Evolutionary conservation across 2,329 filamentous ascomycete genomes (phyloP), one percentile per base, ranked within the genome.

Genomic region (Penicillium fuscoglaucum): DNA sequence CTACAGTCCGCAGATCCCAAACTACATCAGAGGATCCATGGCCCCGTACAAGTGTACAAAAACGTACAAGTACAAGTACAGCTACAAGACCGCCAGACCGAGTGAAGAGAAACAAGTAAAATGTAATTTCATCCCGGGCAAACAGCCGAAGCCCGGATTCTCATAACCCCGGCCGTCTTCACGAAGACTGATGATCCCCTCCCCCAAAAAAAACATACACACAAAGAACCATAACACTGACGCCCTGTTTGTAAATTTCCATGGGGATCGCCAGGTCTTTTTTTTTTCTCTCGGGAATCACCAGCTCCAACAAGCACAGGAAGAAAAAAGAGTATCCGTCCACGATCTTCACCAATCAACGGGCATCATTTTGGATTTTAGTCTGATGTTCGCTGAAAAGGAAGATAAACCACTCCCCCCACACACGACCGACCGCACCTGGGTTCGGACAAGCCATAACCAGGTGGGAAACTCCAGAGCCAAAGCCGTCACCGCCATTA

Each of bases 81-180:
- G 40, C 52, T 57, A 60, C 52, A 39, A 29, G n/a, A 44, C 48
- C 37, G 33, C 33, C 35, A 52, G 40, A 26, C 55, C 50, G 50
- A 59, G 46, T 66, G 63, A 65, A 66, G 56, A 61, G 58, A 63
- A 66, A 66, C 59, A 66, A 65, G 63, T 65, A 61, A 57, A 63
- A 62, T 64, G 64, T 65, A 58, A 66, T 65, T 58, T 67, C 65
- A 65, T 67, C 51, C 64, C 64, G 54, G 64, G 63, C 58, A 61
- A 64, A 61, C 62, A 66, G 60, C 62, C 64, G 60, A 61, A 66
- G 60, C 63, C 65, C 65, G 62, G 61, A 58, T 66, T 67, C 58
- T 66, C 64, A 66, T 67, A 64, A 65, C 62, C 63, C 65, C 61
- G 57, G 63, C 62, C 60, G 62, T 61, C 58, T 61, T 62, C 59